Evolutionary conservation across 768 basidiomycete genomes (phyloP).

Genomic region (Phanerodontia chrysosporium): DNA sequence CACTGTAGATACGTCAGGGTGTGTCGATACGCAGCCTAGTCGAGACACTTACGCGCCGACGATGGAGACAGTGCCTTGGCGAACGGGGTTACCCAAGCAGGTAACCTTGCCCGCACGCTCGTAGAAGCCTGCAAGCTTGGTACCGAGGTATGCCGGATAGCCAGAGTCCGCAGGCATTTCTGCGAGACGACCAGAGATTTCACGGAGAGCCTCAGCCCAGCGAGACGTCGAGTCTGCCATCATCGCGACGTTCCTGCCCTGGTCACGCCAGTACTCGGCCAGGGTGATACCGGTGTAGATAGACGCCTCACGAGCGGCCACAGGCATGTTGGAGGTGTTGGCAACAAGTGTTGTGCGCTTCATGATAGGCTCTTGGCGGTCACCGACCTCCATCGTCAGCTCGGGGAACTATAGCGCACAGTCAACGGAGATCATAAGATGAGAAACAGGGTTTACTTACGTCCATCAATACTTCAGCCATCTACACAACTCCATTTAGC

Average conservation of each 20-base stretch:
- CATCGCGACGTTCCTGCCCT: constrained; percentile 96
- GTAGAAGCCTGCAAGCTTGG: constrained; percentile 97
- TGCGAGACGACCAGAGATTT: constrained; percentile 97
- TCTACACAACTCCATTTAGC: constrained; percentile 36
- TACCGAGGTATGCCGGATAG: constrained; percentile 94
- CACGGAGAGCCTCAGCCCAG: constrained; percentile 98
- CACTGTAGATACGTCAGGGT: constrained; percentile 43
- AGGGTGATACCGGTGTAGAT: constrained; percentile 99
- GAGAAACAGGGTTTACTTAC: constrained; percentile 40
- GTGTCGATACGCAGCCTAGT: too few species aligned
- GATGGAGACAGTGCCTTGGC: constrained; percentile 94
- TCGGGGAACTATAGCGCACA: constrained; percentile 89
- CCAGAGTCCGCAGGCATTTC: constrained; percentile 99
- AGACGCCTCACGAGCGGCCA: constrained; percentile 97
- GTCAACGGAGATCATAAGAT: too few species aligned
- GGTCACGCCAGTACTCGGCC: constrained; percentile 99
- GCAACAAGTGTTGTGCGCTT: constrained; percentile 98
- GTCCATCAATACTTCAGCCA: constrained; percentile 99
- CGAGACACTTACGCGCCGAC: constrained; percentile 85
- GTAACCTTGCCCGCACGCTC: constrained; percentile 96
- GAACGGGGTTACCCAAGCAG: constrained; percentile 82
- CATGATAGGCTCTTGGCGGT: constrained; percentile 99
- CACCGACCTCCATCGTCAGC: constrained; percentile 86
- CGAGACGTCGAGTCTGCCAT: constrained; percentile 99
- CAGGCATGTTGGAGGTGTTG: constrained; percentile 99